These are phyloP conservation scores for Rhodotorula mucilaginosa DNA, from an alignment of 1,284 basidiomycete species.

Conservation along the genomic window DNA sequence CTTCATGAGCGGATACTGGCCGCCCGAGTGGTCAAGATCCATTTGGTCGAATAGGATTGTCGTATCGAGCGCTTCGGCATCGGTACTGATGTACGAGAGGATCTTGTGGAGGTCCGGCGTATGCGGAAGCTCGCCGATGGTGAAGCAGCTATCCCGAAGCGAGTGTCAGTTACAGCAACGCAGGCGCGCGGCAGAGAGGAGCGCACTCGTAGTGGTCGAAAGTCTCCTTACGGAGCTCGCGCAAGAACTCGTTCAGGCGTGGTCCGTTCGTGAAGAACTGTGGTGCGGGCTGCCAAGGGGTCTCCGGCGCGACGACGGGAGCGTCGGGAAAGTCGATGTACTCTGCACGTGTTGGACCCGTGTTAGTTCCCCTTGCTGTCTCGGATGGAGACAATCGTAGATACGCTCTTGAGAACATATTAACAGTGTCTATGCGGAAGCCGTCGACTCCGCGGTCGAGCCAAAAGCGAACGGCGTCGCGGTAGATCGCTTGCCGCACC, in stretches of 20 bases:
- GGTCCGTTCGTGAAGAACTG: constrained; percentile 52
- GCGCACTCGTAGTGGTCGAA: constrained; percentile 54
- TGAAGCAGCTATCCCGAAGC: constrained; percentile 54
- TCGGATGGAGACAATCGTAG: too few species aligned
- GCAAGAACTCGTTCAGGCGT: constrained; percentile 64
- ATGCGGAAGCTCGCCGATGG: constrained; percentile 66
- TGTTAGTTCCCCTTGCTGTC: too few species aligned
- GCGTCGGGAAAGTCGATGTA: constrained; percentile 46
- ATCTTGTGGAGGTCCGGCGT: constrained; percentile 50
- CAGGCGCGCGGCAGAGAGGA: constrained; percentile 14
- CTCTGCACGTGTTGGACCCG: constrained; percentile 2
- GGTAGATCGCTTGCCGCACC: constrained; percentile 56
- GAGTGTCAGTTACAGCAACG: neutral
- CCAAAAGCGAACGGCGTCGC: constrained; percentile 70
- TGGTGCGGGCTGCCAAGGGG: constrained; percentile 7
- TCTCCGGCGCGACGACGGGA: constrained; percentile 33
- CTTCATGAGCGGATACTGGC: constrained; percentile 51
- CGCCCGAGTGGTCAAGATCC: constrained; percentile 19
- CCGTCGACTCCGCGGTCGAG: constrained; percentile 69
- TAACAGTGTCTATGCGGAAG: constrained; percentile 54
- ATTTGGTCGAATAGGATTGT: constrained; percentile 62
- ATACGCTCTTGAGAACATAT: neutral
- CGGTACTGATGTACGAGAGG: constrained; percentile 59
- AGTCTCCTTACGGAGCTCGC: constrained; percentile 64
- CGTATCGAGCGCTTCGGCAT: constrained; percentile 62